Conservation (phyloP, 2,329 filamentous ascomycete genomes). For the Botrytis deweyae region DNA sequence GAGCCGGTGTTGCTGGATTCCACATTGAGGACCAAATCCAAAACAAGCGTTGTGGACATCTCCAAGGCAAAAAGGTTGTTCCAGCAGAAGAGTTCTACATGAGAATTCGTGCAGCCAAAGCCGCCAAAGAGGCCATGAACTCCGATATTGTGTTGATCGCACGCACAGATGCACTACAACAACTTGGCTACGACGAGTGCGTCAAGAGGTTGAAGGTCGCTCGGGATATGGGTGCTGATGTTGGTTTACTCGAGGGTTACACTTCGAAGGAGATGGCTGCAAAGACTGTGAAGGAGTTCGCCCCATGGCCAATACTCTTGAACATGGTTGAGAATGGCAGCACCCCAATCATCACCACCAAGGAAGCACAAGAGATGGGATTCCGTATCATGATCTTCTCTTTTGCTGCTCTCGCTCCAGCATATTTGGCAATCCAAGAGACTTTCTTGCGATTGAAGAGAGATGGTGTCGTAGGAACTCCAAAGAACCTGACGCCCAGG, state of each 20-base stretch:
- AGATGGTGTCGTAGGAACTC: slow-evolving; percentile 42
- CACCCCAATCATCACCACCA: slow-evolving; percentile 52
- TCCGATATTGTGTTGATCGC: slow-evolving; percentile 64
- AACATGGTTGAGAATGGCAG: slow-evolving; percentile 59
- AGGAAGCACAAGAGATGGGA: slow-evolving; percentile 55
- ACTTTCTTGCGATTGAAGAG: slow-evolving; percentile 43
- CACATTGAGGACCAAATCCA: slow-evolving; percentile 64
- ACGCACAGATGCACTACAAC: slow-evolving; percentile 60
- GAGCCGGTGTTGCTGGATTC: slow-evolving; percentile 56
- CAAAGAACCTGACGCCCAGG: slow-evolving; percentile 47
- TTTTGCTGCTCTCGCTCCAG: slow-evolving; percentile 49
- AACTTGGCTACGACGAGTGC: slow-evolving; percentile 56
- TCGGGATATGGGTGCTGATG: slow-evolving; percentile 56
- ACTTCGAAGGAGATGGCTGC: slow-evolving; percentile 49
- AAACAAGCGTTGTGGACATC: slow-evolving; percentile 66
- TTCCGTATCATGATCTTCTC: slow-evolving; percentile 61
- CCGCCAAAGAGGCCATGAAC: slow-evolving; percentile 49
- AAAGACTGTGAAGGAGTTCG: slow-evolving; percentile 47
- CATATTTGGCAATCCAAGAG: slow-evolving; percentile 45
- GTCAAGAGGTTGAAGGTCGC: slow-evolving; percentile 52
- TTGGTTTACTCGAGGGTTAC: slow-evolving; percentile 60
- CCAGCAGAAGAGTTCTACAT: slow-evolving; percentile 48
- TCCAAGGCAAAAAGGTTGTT: slow-evolving; percentile 60
- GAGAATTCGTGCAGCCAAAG: slow-evolving; percentile 56
- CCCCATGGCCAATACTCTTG: slow-evolving; percentile 52